Evolutionary conservation across 2,329 filamentous ascomycete genomes (phyloP).

Genomic region (Paecilomyces variotii): DNA sequence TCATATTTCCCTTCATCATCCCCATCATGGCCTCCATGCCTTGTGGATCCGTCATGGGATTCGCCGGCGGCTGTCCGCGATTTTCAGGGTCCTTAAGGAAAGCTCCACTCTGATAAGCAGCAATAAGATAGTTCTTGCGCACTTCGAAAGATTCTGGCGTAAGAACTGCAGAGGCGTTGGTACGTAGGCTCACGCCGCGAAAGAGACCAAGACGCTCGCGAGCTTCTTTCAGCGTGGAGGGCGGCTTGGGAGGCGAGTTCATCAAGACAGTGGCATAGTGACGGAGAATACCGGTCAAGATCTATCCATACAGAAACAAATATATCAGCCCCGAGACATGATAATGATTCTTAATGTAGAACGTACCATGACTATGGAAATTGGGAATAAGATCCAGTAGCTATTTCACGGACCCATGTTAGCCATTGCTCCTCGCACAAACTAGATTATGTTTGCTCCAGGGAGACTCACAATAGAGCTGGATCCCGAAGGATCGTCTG

Average conservation of each 20-base stretch:
- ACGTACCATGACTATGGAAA: conserved; percentile 87
- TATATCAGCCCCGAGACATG: not conserved
- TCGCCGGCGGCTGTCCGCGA: conserved; percentile 78
- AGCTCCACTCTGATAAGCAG: conserved; percentile 73
- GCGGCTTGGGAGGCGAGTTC: conserved; percentile 71
- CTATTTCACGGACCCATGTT: conserved; percentile 39
- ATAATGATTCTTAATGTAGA: not conserved
- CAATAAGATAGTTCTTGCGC: conserved; percentile 72
- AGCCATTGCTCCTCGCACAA: conserved; percentile 9
- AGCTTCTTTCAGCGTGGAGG: conserved; percentile 49
- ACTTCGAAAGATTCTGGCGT: conserved; percentile 67
- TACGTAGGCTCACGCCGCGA: conserved; percentile 75
- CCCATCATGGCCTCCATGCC: conserved; percentile 99
- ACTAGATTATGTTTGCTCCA: not conserved
- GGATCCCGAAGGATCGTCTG: conserved; percentile 99
- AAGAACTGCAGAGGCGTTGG: conserved; percentile 73
- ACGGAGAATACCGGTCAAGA: conserved; percentile 87
- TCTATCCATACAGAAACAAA: conserved; percentile 37
- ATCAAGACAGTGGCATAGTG: conserved; percentile 95
- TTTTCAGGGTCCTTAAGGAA: conserved; percentile 85
- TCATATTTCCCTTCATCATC: conserved; percentile 99
- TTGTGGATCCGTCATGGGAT: conserved; percentile 89
- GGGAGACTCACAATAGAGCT: conserved; percentile 73
- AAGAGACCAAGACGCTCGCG: conserved; percentile 81
- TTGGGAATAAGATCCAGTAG: conserved; percentile 98